These are phyloP conservation scores for Microcyclospora tardicrescens DNA, from an alignment of 2,329 filamentous ascomycete genomes.

Conservation along the genomic window DNA sequence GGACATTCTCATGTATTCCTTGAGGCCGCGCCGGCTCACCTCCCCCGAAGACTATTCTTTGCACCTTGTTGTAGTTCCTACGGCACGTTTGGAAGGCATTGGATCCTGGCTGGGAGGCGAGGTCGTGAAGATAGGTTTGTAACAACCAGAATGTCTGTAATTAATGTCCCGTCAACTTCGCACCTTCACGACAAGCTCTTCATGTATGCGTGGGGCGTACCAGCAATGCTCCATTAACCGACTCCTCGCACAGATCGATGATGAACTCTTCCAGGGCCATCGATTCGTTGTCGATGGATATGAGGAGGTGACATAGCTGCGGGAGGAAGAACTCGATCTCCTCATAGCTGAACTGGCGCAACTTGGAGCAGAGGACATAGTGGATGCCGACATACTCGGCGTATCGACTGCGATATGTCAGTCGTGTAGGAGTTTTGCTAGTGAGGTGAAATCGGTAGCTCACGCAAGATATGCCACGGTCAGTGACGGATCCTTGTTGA, in stretches of 20 bases:
- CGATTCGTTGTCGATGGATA: conserved; percentile 80
- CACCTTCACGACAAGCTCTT: not conserved
- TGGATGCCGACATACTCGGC: conserved; percentile 83
- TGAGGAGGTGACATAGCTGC: conserved; percentile 72
- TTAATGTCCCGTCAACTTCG: conserved; percentile 6
- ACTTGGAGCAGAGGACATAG: conserved; percentile 77
- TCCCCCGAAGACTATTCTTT: conserved; percentile 73
- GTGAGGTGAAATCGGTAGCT: conserved; percentile 26
- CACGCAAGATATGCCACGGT: conserved; percentile 81
- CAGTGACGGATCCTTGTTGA: conserved; percentile 81
- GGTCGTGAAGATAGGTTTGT: conserved; percentile 75
- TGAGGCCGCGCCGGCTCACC: conserved; percentile 56
- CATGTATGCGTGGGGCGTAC: conserved; percentile 37
- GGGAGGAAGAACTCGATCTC: conserved; percentile 89
- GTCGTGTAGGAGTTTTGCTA: not conserved
- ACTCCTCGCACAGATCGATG: conserved; percentile 74
- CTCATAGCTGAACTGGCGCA: conserved; percentile 79
- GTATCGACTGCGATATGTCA: conserved; percentile 51
- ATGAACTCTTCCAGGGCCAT: conserved; percentile 85
- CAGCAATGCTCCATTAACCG: conserved; percentile 69
- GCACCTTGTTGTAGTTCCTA: conserved; percentile 76
- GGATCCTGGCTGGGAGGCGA: conserved; percentile 60
- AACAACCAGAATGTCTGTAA: conserved; percentile 77
- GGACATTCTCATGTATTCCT: conserved; percentile 67
- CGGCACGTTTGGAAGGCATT: conserved; percentile 71